Evolutionary conservation across 2,329 filamentous ascomycete genomes (phyloP).

Genomic region (Sporothrix schenckii): DNA sequence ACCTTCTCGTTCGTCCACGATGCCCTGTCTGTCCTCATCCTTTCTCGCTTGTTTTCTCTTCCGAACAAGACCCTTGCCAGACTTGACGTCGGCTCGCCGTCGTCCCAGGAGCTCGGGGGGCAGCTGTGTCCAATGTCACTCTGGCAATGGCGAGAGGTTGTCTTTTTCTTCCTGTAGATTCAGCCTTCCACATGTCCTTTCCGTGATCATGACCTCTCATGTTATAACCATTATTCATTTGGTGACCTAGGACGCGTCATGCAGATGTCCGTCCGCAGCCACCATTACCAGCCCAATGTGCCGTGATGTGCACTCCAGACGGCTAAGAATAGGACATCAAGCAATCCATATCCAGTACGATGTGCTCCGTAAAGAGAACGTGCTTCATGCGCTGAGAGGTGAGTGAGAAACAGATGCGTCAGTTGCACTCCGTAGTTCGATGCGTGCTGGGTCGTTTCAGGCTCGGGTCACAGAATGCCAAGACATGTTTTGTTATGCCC

Average conservation of each 20-base stretch:
- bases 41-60: conserved; percentile 10
- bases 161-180: neutral
- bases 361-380: neutral
- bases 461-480: conserved; percentile 22
- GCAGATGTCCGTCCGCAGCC: conserved; percentile 4
- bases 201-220: neutral
- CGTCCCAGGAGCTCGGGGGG: neutral
- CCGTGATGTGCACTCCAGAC: conserved; percentile 22
- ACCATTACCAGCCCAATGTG: neutral
- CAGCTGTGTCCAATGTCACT: neutral
- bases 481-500: conserved; percentile 27
- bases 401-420: neutral
- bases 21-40: neutral
- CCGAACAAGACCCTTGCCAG: neutral
- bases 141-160: neutral
- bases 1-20: neutral
- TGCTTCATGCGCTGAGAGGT: neutral
- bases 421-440: conserved; percentile 24
- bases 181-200: neutral
- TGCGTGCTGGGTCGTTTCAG: conserved; percentile 10
- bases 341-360: neutral
- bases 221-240: too few relatives aligned
- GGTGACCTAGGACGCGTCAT: neutral
- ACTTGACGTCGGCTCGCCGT: conserved; percentile 18
- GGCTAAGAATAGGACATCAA: neutral